Percentiles rank a stretch among this genome's conserved stretches.
Evolutionary conservation across 768 basidiomycete genomes (phyloP).

Genomic region (Suillus americanus): DNA sequence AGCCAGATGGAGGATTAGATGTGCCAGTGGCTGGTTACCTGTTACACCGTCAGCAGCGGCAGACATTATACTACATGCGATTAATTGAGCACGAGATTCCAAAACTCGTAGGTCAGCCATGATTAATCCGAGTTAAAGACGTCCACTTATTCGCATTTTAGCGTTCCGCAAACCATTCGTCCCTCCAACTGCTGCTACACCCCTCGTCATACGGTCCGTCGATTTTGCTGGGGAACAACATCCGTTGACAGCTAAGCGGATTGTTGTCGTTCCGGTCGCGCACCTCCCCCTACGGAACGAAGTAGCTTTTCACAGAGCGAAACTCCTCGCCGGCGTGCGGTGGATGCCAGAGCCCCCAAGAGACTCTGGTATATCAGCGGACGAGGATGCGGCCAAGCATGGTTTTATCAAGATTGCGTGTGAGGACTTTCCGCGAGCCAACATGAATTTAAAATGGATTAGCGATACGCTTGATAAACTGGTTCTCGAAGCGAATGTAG

Average conservation of each 20-base stretch:
- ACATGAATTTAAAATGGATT: conserved; percentile 94
- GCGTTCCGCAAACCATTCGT: conserved; percentile 82
- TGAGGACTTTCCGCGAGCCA: conserved; percentile 78
- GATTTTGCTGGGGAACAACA: conserved; percentile 78
- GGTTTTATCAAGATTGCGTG: conserved; percentile 91
- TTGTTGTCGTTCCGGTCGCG: conserved; percentile 73
- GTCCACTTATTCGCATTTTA: conserved; percentile 33
- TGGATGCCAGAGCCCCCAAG: conserved; percentile 78
- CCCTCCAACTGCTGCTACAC: conserved; percentile 57
- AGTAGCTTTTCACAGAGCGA: conserved; percentile 78
- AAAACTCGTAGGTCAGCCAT: conserved; percentile 71
- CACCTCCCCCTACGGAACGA: conserved; percentile 63
- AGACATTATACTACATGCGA: conserved; percentile 74
- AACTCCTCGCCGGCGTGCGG: conserved; percentile 84
- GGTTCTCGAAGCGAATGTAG: conserved; percentile 80
- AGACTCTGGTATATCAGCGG: conserved; percentile 56
- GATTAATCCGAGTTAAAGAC: not conserved
- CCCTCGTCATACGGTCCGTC: conserved; percentile 70
- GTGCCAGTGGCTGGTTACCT: conserved; percentile 70
- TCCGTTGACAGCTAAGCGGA: conserved; percentile 69
- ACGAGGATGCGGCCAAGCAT: conserved; percentile 48
- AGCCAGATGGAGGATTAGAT: conserved; percentile 47
- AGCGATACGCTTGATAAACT: conserved; percentile 82
- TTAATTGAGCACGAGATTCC: conserved; percentile 90
- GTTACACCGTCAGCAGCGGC: conserved; percentile 70